Evolutionary conservation across 2,329 filamentous ascomycete species (phyloP), one percentile per base, ranked within the genome.

Genomic region (Sporothrix pseudoabietina): DNA sequence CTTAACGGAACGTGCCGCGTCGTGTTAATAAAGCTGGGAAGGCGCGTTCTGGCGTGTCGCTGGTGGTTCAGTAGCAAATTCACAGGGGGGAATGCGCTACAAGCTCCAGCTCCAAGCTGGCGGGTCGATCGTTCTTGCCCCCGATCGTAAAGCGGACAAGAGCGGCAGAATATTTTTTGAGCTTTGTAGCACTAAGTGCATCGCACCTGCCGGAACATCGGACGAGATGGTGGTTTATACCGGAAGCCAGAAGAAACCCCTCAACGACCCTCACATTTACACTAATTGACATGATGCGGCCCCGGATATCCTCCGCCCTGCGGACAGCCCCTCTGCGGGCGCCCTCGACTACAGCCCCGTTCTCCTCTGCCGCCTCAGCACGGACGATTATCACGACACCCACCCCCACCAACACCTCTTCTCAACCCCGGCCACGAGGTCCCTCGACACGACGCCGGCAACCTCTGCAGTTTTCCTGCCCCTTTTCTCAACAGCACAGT

Each of bases 151-250:
- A 32, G 65, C 65, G 65, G 65, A 49, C 14, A 68, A 35, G 3
- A 14, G 22, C 65, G 61, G 65, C 65, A 68, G 65, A 68, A 68
- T 49, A 68, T 52, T 68, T 68, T 52, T n/a, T 26, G 65, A 47
- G 61, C 61, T 63, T 1, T 19, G 4, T n/a, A 30, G 4, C 35
- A 47, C 39, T 10, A 65, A 35, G 16, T 32, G 14, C 44, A 52
- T 52, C 44, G 9, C 3, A 68, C 1, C 39, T 68, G 47, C 44
- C 14, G 47, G 32, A 66, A 49, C 41, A 41, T 30, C n/a, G 44
- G 39, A 14, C 16, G 32, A 63, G 32, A 39, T 30, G 41, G 26
- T 49, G 41, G 32, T 35, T 32, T 44, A 32, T 26, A 22, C 8
- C 19, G 7, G 9, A 14, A 35, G 14, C 44, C 14, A 49, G 44